These are phyloP conservation scores for Furcasterigmium sp. DNA, from an alignment of 2,329 filamentous ascomycete species.

Conservation along the genomic window DNA sequence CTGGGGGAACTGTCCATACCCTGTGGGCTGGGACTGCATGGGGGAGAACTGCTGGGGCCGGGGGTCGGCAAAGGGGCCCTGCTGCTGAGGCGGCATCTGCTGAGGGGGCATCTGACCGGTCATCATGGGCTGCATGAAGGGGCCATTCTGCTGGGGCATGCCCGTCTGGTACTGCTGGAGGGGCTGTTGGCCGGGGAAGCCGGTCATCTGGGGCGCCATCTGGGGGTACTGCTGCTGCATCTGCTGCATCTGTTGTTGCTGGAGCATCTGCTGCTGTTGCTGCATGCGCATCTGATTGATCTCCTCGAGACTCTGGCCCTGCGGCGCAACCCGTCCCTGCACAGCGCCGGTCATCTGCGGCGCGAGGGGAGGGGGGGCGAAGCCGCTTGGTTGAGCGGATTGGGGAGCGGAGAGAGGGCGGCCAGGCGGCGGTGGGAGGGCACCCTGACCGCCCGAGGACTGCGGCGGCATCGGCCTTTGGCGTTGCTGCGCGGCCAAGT, in stretches of 20 bases:
- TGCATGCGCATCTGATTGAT: constrained; percentile 62
- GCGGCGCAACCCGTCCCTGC: constrained; percentile 61
- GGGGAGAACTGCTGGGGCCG: constrained; percentile 35
- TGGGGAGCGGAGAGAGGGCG: constrained; percentile 85
- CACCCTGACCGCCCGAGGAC: constrained; percentile 50
- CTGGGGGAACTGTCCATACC: constrained; percentile 46
- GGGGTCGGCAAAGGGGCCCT: constrained; percentile 34
- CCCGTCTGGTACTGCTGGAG: constrained; percentile 27
- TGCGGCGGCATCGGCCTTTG: constrained; percentile 37
- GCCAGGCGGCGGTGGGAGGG: constrained; percentile 72
- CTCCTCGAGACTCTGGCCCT: constrained; percentile 73
- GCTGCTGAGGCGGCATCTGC: constrained; percentile 21
- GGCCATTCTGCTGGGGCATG: constrained; percentile 18
- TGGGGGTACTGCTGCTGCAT: constrained; percentile 27
- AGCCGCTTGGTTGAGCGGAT: constrained; percentile 68
- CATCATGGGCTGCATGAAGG: constrained; percentile 44
- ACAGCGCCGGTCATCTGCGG: constrained; percentile 73
- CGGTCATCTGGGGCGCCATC: constrained; percentile 19
- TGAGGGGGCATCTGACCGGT: constrained; percentile 27
- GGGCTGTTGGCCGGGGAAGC: constrained; percentile 25
- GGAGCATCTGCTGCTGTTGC: constrained; percentile 48
- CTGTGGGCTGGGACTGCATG: constrained; percentile 59
- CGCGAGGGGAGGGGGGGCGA: constrained; percentile 70
- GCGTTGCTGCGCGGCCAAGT: constrained; percentile 25
- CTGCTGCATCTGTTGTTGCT: constrained; percentile 23